Conservation (phyloP, 345 rosid species). For the Nephelium lappaceum region DNA sequence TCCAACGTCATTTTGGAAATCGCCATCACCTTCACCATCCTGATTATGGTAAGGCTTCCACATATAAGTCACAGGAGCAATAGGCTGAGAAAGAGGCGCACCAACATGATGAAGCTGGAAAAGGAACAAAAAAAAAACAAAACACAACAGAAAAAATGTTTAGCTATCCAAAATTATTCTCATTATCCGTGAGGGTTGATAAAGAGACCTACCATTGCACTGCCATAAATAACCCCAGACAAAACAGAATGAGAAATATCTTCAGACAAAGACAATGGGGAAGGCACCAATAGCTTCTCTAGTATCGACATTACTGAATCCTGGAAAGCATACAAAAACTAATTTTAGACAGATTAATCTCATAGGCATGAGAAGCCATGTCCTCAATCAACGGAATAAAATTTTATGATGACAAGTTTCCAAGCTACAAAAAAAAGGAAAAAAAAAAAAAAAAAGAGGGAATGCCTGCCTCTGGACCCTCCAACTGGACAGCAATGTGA, state of each 20-base stretch:
- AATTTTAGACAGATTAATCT: not conserved
- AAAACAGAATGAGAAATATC: slow-evolving; percentile 49
- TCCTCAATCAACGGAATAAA: slow-evolving; percentile 1
- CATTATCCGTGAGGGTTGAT: not conserved
- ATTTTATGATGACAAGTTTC: not conserved
- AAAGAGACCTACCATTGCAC: slow-evolving; percentile 61
- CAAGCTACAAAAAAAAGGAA: slow-evolving; percentile 5
- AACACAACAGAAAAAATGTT: not conserved
- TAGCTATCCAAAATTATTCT: not conserved
- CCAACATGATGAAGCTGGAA: slow-evolving; percentile 76
- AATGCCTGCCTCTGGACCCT: slow-evolving; percentile 76
- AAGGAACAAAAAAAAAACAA: not conserved
- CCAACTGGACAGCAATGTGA: slow-evolving; percentile 61
- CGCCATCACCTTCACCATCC: slow-evolving; percentile 30
- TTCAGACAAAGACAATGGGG: slow-evolving; percentile 44
- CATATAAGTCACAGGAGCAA: slow-evolving; percentile 77
- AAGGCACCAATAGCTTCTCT: slow-evolving; percentile 58
- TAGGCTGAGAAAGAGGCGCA: slow-evolving; percentile 47
- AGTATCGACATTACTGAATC: slow-evolving; percentile 59
- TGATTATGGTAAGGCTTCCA: slow-evolving; percentile 55
- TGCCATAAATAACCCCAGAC: slow-evolving; percentile 59
- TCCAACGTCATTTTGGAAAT: slow-evolving; percentile 20
- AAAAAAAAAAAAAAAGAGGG: slow-evolving; percentile 16
- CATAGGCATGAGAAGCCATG: not conserved
- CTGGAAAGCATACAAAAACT: slow-evolving; percentile 36